phyloP scores from a whole-genome alignment of 495 filamentous ascomycete species.

The Penicillium lagena region DNA sequence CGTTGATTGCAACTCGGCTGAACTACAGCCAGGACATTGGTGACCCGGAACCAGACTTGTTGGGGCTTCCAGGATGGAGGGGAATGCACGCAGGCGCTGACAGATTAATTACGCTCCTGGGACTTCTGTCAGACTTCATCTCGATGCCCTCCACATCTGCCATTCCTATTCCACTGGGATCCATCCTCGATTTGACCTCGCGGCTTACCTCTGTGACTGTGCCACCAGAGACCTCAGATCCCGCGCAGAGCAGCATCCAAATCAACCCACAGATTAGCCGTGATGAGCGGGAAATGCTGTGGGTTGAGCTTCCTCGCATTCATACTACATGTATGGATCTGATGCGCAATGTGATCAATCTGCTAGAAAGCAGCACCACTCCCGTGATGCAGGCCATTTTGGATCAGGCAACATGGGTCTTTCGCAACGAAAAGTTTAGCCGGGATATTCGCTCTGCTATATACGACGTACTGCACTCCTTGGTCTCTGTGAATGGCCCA shows the following conservation, averaged over 20 bases:
- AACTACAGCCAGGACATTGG: conserved; percentile 32
- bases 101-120: conserved; percentile 56
- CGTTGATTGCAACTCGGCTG: conserved; percentile 15
- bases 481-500: conserved; percentile 57
- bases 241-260: conserved; percentile 29
- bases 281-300: conserved; percentile 73
- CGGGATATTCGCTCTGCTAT: conserved; percentile 50
- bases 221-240: conserved; percentile 35
- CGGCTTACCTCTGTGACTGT: conserved; percentile 62
- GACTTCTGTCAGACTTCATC: conserved; percentile 49
- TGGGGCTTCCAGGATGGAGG: conserved; percentile 60
- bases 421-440: conserved; percentile 52
- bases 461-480: conserved; percentile 49
- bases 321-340: conserved; percentile 62
- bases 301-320: conserved; percentile 62
- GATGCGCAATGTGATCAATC: conserved; percentile 42
- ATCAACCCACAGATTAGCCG: conserved; percentile 63
- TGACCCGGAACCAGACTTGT: conserved; percentile 26
- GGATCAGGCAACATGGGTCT: conserved; percentile 63
- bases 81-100: conserved; percentile 67
- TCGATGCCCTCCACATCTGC: conserved; percentile 49
- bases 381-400: conserved; percentile 53
- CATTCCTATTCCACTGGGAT: conserved; percentile 57
- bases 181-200: conserved; percentile 57
- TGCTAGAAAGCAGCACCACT: conserved; percentile 46